Conservation (phyloP, 345 rosid species). For the Populus tremula region DNA sequence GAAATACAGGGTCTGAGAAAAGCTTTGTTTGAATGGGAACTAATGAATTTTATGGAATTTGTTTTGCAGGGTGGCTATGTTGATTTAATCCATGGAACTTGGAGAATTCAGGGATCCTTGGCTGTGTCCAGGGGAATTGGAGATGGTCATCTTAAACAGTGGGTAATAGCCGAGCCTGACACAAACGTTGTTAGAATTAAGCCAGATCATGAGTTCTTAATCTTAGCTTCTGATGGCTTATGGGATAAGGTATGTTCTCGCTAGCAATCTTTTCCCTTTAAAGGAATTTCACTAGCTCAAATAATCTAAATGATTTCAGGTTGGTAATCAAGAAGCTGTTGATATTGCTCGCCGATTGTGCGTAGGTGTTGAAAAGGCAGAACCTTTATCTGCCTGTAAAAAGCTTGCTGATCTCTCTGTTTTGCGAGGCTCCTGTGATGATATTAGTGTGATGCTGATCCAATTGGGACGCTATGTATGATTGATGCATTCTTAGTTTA, state of each 20-base stretch:
- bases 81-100: conserved; percentile 63
- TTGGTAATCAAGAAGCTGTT: conserved; percentile 86
- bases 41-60: conserved; percentile 1
- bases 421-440: conserved; percentile 67
- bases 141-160: conserved; percentile 62
- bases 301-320: conserved; percentile 38
- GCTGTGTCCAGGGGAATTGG: conserved; percentile 91
- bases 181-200: conserved; percentile 46
- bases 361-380: conserved; percentile 34
- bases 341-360: conserved; percentile 60
- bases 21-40: background rate
- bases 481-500: background rate
- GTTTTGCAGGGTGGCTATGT: conserved; percentile 74
- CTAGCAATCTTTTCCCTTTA: background rate
- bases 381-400: conserved; percentile 60
- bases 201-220: conserved; percentile 68
- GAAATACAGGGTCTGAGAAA: background rate
- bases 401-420: conserved; percentile 71
- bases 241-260: conserved; percentile 78
- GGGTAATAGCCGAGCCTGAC: conserved; percentile 94
- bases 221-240: conserved; percentile 93
- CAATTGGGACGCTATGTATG: conserved; percentile 40
- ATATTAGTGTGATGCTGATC: conserved; percentile 69
- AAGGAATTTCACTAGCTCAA: background rate
- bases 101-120: conserved; percentile 88